Base-by-base conservation (phyloP, 768 basidiomycete species). In the Boletus coccyginus region DNA sequence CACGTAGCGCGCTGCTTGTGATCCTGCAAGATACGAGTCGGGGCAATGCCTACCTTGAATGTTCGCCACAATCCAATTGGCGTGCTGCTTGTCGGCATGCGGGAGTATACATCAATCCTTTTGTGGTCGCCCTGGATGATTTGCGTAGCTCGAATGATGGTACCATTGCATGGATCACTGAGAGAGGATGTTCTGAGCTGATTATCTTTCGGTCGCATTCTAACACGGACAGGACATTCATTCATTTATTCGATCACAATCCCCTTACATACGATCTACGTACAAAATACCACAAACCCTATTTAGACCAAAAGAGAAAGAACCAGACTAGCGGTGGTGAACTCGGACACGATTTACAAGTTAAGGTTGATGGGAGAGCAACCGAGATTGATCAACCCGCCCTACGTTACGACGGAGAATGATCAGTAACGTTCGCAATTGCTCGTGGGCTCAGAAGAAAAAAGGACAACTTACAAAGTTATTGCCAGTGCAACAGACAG, bases 341-440 rank as follows among this genome's bases (percentile, higher is more conserved):
- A 27, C 27, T 27, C 3, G 27, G 27, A 27, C 27, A 27, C 21
- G 7, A 7, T n/a, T 62, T 32, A 62, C 3, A 38, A 4, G 45
- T 10, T 35, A 16, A 64, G 11, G 24, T 29, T 39, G 19, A 60
- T 33, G 24, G 57, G 56, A 27, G 40, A 36, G 32, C 64, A 65
- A 9, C 65, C 65, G 0, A 61, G 17, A 14, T 52, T 46, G 46
- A 66, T 12, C 16, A 61, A 5, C 0, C 58, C 64, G 9, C 27
- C 33, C 64, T 61, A 8, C 39, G 16, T 21, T n/a, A 9, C 16
- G 11, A 5, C 10, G 7, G 12, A 40, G 13, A 24, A 36, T 14
- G 36, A 7, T 38, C 36, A 38, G 36, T 6, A 38, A 16, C 7
- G 16, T 7, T 38, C 36, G 36, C 36, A 14, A 21, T 38, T 16